Evolutionary conservation across 495 filamentous ascomycete genomes (phyloP), one percentile per base, ranked within the genome.

Genomic region (Penicillium ochrochloron): DNA sequence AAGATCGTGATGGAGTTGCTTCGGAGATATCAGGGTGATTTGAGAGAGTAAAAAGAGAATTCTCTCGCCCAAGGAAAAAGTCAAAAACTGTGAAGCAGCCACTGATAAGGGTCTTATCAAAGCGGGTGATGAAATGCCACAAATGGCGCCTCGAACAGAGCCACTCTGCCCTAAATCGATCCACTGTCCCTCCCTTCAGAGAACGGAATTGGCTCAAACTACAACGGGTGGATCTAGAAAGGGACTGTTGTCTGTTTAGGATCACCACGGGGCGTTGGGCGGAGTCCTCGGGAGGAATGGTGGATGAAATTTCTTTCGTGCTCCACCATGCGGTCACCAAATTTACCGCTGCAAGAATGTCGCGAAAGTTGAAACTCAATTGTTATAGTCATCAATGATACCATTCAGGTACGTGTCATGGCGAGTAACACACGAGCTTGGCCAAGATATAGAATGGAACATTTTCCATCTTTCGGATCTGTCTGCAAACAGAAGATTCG

Each of bases 101-200:
- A 52, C 31, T 27, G 59, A 60, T 39, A 60, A 52, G 21, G 21
- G 7, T 46, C 31, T 52, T 52, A 60, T 60, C 58, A 60, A 42
- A 34, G 44, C 19, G 48, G 31, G 10, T 17, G 3, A 31, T 52
- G 12, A 25, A n/a, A 33, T 14, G 33, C 19, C 31, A 46, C 41
- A 7, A 53, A 39, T 31, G 21, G 34, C 41, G 46, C 14, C 6
- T 52, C 34, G 29, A 9, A 52, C 11, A n/a, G n/a, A 19, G 44
- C 34, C 46, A 52, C 41, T 12, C 23, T 51, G 29, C 29, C 44
- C 59, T 53, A 19, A 31, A 14, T 60, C 11, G 57, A 11, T 35
- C 57, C 29, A 48, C 41, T 23, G 41, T 23, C 15, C 17, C 14
- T 27, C 14, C 48, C 17, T 12, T 27, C 14, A 35, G n/a, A 9